Conservation (phyloP, 305 asterid species). For the Solanum hybrid region DNA sequence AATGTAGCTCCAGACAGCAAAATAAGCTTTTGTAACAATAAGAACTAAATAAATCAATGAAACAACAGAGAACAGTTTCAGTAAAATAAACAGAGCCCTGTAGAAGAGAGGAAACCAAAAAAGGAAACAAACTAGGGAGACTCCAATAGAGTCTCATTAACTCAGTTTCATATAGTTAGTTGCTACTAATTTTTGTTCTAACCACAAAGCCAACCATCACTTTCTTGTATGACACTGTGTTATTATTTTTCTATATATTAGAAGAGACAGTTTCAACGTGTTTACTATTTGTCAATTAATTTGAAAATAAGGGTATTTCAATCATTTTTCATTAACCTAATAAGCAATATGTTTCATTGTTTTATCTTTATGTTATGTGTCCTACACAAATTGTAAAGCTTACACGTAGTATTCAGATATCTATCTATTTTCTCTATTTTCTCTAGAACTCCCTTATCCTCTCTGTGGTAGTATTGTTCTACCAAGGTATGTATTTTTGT, state of each 20-base stretch:
- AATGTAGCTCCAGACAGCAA: constrained; percentile 17
- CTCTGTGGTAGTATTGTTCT: background rate
- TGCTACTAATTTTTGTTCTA: background rate
- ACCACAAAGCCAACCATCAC: background rate
- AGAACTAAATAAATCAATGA: background rate
- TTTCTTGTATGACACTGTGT: background rate
- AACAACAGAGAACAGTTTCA: background rate
- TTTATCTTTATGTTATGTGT: no score
- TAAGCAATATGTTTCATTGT: background rate
- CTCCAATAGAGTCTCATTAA: background rate
- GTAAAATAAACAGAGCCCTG: background rate
- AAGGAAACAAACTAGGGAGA: background rate
- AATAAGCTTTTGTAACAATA: constrained; percentile 18
- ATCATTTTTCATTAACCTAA: background rate
- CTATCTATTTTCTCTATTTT: background rate
- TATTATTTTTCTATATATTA: background rate
- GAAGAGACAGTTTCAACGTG: background rate
- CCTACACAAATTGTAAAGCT: background rate
- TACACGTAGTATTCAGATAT: background rate
- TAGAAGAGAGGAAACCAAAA: background rate
- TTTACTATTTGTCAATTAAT: background rate
- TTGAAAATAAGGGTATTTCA: background rate
- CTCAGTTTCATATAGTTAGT: background rate
- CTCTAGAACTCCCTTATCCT: background rate
- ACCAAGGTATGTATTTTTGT: background rate